Conservation (phyloP, 495 filamentous ascomycete species). For the Aspergillus cristatus region DNA sequence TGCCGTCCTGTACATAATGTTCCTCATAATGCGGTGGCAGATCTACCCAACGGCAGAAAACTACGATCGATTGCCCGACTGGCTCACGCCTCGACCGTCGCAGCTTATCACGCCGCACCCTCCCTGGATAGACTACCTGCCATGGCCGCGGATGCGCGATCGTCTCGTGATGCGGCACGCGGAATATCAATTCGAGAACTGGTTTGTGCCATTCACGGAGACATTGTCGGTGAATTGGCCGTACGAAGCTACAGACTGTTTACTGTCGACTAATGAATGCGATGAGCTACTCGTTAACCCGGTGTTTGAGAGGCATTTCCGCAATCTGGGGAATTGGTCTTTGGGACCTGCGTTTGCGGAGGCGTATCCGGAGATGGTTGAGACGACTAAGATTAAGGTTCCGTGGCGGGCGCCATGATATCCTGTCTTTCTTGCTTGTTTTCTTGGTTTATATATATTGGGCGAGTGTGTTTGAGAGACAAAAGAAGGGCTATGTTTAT, state of each 20-base stretch:
- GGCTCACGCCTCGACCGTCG: constrained; percentile 49
- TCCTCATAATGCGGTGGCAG: constrained; percentile 76
- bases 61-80: constrained; percentile 61
- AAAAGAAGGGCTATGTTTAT: too few relatives aligned
- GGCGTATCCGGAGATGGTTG: constrained; percentile 51
- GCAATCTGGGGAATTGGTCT: constrained; percentile 63
- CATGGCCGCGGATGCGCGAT: constrained; percentile 67
- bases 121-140: constrained; percentile 68
- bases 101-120: constrained; percentile 60
- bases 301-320: constrained; percentile 66
- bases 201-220: constrained; percentile 69
- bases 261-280: constrained; percentile 44
- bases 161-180: constrained; percentile 40
- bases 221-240: constrained; percentile 70
- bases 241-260: constrained; percentile 55
- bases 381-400: constrained; percentile 40
- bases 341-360: constrained; percentile 59
- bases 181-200: constrained; percentile 58
- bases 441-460: not conserved
- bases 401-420: too few relatives aligned
- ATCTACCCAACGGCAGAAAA: constrained; percentile 65
- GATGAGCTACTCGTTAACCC: constrained; percentile 66
- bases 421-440: not conserved
- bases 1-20: constrained; percentile 73
- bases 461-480: too few relatives aligned